Conservation (phyloP, 2,329 filamentous ascomycete genomes). For the Fusarium napiforme region DNA sequence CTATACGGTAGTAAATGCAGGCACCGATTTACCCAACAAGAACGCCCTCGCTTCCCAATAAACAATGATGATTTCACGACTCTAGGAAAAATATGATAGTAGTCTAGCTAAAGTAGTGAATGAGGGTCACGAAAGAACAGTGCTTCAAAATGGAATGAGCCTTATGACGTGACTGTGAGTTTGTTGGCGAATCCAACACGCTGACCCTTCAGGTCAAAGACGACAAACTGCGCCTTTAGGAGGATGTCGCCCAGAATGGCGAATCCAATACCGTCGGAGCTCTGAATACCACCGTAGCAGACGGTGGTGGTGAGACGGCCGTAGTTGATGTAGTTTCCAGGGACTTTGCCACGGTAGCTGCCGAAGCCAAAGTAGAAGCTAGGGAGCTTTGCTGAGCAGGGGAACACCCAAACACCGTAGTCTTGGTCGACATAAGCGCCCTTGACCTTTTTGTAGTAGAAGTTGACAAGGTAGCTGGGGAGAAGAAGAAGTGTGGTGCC, state of each 20-base stretch:
- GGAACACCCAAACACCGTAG: slow-evolving; percentile 67
- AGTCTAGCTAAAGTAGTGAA: background rate
- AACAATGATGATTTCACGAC: background rate
- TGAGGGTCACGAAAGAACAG: background rate
- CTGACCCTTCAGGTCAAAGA: slow-evolving; percentile 51
- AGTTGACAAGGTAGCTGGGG: slow-evolving; percentile 61
- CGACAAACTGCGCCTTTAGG: slow-evolving; percentile 58
- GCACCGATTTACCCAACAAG: slow-evolving; percentile 13
- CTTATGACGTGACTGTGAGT: slow-evolving; percentile 21
- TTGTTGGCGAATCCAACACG: slow-evolving; percentile 56
- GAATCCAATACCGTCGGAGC: slow-evolving; percentile 51
- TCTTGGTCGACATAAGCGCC: slow-evolving; percentile 58
- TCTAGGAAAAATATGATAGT: background rate
- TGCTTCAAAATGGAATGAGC: background rate
- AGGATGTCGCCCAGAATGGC: slow-evolving; percentile 55
- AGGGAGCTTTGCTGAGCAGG: slow-evolving; percentile 64
- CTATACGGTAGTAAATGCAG: slow-evolving; percentile 17
- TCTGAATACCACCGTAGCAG: slow-evolving; percentile 55
- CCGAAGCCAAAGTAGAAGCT: slow-evolving; percentile 52
- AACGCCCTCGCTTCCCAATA: slow-evolving; percentile 36
- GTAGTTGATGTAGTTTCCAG: slow-evolving; percentile 54
- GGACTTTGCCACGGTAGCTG: slow-evolving; percentile 49
- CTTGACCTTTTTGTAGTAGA: slow-evolving; percentile 69
- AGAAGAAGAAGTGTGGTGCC: slow-evolving; percentile 75
- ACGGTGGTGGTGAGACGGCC: slow-evolving; percentile 38